Base-by-base conservation (phyloP, 1,139 yeast species). In the Candida mesenterica region DNA sequence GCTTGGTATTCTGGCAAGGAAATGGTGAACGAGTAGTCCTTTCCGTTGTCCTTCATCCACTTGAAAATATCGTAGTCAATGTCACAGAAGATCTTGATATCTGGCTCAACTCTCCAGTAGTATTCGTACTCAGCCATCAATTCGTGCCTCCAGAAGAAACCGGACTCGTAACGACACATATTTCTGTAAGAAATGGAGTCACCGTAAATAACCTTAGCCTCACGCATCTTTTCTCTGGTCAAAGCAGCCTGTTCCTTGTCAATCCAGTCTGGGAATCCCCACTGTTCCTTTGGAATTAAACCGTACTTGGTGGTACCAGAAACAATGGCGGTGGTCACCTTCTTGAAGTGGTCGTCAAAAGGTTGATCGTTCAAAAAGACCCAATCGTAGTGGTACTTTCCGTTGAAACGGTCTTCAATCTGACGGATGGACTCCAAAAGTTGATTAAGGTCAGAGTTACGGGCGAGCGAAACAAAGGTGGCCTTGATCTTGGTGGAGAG, bases 31-130 rank as follows among this genome's bases (percentile, higher is more conserved):
- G 89, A 84, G 55, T 88, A 88, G 41, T 69, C 75, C 64, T 82
- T 81, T 42, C 76, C 68, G 57, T 85, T 82, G 41, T 79, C 86
- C 43, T 77, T 75, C 94, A 88, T 82, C 61, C 75, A 83, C 60
- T 79, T 79, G 72, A 88, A 88, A 28, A 86, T 72, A 60, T 88
- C 96, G 55, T 86, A 83, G 52, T 82, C 80, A 47, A 88, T 69
- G 57, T 87, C 92, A 68, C 96, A 88, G 58, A 65, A 82, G 39
- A 87, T 70, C 51, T 75, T 71, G 55, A 86, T 77, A 53, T 82
- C 90, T 22, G 96, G 96, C 62, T 89, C 97, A 39, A 89, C 96
- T 62, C 97, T 80, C 96, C 97, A 89, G 68, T 87, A 89, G 66
- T 80, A 88, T 46, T 82, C 87, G 59, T 82, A 88, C 28, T 82